Percentiles rank a stretch among this genome's conserved stretches.
Conservation (phyloP, 352 stramenopile genomes). For the Phytophthora megakarya region DNA sequence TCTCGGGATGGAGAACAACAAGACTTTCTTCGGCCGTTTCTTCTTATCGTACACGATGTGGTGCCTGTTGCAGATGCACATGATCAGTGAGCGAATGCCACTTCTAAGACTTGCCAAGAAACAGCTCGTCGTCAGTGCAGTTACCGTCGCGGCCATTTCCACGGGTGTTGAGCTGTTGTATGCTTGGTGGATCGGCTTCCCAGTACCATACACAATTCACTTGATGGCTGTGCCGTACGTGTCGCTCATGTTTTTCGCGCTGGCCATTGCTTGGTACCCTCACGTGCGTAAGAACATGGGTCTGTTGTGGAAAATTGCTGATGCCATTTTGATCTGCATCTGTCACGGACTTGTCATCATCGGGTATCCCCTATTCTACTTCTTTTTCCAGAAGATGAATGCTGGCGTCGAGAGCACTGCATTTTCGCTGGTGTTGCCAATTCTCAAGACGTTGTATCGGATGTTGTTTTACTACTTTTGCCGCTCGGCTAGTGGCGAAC, state of each 20-base stretch:
- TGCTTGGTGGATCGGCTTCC: conserved; percentile 22
- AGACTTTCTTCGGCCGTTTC: conserved; percentile 28
- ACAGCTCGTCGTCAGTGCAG: conserved; percentile 12
- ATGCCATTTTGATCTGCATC: conserved; percentile 19
- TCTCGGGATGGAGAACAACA: conserved; percentile 17
- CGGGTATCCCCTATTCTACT: conserved; percentile 33
- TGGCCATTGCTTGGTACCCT: conserved; percentile 22
- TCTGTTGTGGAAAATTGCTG: conserved; percentile 7
- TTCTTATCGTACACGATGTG: conserved; percentile 29
- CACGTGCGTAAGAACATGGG: conserved; percentile 1
- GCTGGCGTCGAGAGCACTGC: background rate
- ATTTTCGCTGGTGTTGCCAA: conserved; percentile 6
- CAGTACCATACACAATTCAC: conserved; percentile 22
- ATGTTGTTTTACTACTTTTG: conserved; percentile 23
- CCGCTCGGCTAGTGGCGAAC: conserved; percentile 20
- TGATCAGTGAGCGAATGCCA: conserved; percentile 19
- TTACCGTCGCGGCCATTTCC: conserved; percentile 2
- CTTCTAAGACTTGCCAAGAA: conserved; percentile 13
- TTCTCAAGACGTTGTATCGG: conserved; percentile 11
- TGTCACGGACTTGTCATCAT: conserved; percentile 18
- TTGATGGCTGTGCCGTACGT: conserved; percentile 28
- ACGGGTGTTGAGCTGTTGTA: conserved; percentile 15
- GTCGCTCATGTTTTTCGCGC: conserved; percentile 17
- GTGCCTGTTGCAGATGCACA: conserved; percentile 21
- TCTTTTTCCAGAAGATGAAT: conserved; percentile 11